Percentiles rank a stretch among this genome's conserved stretches.
phyloP scores from a whole-genome alignment of 2,329 filamentous ascomycete genomes.

The Fusarium acutatum region DNA sequence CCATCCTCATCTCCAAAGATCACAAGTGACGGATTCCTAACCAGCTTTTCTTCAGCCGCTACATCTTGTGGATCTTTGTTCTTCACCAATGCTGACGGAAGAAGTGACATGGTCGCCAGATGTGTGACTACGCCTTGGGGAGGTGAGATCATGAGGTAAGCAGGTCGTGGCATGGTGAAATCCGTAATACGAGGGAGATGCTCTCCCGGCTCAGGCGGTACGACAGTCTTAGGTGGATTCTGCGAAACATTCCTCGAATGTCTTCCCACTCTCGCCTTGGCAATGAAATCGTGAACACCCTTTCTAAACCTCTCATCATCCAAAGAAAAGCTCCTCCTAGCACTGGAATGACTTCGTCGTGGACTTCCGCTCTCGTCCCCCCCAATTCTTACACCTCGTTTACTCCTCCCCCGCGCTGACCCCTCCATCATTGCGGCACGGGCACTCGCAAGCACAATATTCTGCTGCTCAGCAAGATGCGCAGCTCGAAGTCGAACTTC shows the following conservation, averaged over 20 bases:
- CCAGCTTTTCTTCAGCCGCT: slow-evolving; percentile 63
- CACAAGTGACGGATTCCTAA: slow-evolving; percentile 68
- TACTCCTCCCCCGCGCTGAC: slow-evolving; percentile 37
- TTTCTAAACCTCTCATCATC: slow-evolving; percentile 59
- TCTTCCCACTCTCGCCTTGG: slow-evolving; percentile 46
- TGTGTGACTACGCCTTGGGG: slow-evolving; percentile 67
- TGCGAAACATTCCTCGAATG: slow-evolving; percentile 30
- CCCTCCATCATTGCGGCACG: slow-evolving; percentile 46
- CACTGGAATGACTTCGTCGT: slow-evolving; percentile 51
- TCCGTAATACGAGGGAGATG: slow-evolving; percentile 45
- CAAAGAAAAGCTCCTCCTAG: slow-evolving; percentile 49
- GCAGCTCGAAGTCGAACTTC: slow-evolving; percentile 77
- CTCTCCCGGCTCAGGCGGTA: slow-evolving; percentile 30
- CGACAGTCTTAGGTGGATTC: not conserved
- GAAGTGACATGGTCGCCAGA: slow-evolving; percentile 69
- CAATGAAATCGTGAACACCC: slow-evolving; percentile 58
- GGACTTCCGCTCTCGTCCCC: slow-evolving; percentile 56
- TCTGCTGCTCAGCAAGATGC: slow-evolving; percentile 72
- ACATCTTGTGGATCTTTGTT: slow-evolving; percentile 36
- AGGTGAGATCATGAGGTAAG: slow-evolving; percentile 75
- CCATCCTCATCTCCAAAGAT: slow-evolving; percentile 79
- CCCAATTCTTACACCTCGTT: slow-evolving; percentile 57
- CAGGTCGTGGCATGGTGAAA: slow-evolving; percentile 51
- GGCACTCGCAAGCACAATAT: slow-evolving; percentile 52
- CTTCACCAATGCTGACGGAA: slow-evolving; percentile 44